Evolutionary conservation across 2,329 filamentous ascomycete genomes (phyloP).

Genomic region (Monosporascus ibericus): DNA sequence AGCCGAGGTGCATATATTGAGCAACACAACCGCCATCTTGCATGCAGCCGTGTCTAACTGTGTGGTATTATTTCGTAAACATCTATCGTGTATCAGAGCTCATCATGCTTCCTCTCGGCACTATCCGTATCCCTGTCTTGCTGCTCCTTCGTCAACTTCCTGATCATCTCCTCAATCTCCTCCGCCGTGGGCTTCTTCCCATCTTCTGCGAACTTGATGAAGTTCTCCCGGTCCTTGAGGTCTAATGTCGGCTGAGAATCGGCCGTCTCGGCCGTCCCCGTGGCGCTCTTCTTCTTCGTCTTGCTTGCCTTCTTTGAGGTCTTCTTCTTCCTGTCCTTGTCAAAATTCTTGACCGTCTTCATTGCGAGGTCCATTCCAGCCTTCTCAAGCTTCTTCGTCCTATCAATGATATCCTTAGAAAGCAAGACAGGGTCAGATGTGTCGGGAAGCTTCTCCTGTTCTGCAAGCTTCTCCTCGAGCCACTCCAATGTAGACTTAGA

Average conservation of each 20-base stretch:
- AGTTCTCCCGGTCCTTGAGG: constrained; percentile 28
- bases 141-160: constrained; percentile 31
- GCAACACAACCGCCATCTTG: not conserved
- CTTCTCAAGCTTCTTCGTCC: constrained; percentile 66
- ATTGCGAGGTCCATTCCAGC: constrained; percentile 64
- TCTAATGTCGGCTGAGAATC: constrained; percentile 34
- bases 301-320: constrained; percentile 36
- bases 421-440: constrained; percentile 72
- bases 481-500: constrained; percentile 62
- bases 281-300: constrained; percentile 35
- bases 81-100: constrained; percentile 21
- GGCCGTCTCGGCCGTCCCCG: constrained; percentile 23
- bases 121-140: constrained; percentile 16
- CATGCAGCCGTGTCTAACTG: constrained; percentile 1
- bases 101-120: constrained; percentile 20
- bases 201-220: constrained; percentile 32
- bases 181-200: constrained; percentile 39
- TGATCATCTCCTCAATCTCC: constrained; percentile 50
- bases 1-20: not conserved
- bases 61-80: constrained; percentile 17
- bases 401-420: constrained; percentile 63
- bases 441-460: constrained; percentile 63
- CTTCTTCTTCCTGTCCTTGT: constrained; percentile 35
- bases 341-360: constrained; percentile 57
- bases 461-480: constrained; percentile 65